A percentile compares a stretch with the other conserved stretches of the same genome.
These are phyloP conservation scores for Colletotrichum sojae DNA, from an alignment of 2,329 filamentous ascomycete species.

Conservation along the genomic window DNA sequence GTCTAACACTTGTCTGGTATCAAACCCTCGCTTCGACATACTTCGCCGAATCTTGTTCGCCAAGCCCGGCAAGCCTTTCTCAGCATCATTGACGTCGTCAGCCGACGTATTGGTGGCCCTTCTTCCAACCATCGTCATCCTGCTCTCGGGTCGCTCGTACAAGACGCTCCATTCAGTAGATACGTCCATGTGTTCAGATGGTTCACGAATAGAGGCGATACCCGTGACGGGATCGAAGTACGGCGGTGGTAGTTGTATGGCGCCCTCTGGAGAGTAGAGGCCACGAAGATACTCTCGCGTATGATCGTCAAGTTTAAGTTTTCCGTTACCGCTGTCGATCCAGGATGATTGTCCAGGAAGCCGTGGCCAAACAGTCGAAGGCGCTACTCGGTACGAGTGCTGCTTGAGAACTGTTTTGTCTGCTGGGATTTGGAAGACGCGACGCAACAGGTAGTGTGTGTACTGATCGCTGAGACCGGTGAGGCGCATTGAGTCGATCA, in stretches of 20 bases:
- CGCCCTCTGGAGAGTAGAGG: constrained; percentile 26
- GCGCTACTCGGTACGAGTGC: constrained; percentile 35
- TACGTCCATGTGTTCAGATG: background rate
- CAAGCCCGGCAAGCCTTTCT: constrained; percentile 11
- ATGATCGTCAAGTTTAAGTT: constrained; percentile 28
- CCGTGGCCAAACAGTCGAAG: constrained; percentile 37
- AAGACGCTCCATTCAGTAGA: background rate
- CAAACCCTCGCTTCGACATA: constrained; percentile 15
- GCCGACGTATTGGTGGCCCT: background rate
- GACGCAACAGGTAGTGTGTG: constrained; percentile 46
- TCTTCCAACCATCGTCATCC: background rate
- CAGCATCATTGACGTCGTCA: background rate
- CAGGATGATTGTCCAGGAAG: constrained; percentile 29
- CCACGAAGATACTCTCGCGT: constrained; percentile 19
- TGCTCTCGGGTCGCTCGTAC: constrained; percentile 4
- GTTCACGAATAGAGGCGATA: constrained; percentile 3
- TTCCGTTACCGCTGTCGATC: constrained; percentile 27
- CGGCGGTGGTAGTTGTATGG: constrained; percentile 22
- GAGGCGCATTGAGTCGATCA: constrained; percentile 51
- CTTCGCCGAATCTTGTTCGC: constrained; percentile 17
- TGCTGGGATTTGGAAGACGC: constrained; percentile 44
- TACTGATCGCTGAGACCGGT: constrained; percentile 54
- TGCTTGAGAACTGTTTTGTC: constrained; percentile 16
- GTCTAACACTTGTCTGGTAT: background rate
- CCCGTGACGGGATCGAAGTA: background rate